Evolutionary conservation across 2,329 filamentous ascomycete species (phyloP).

Genomic region (Hirsutella rhossiliensis): DNA sequence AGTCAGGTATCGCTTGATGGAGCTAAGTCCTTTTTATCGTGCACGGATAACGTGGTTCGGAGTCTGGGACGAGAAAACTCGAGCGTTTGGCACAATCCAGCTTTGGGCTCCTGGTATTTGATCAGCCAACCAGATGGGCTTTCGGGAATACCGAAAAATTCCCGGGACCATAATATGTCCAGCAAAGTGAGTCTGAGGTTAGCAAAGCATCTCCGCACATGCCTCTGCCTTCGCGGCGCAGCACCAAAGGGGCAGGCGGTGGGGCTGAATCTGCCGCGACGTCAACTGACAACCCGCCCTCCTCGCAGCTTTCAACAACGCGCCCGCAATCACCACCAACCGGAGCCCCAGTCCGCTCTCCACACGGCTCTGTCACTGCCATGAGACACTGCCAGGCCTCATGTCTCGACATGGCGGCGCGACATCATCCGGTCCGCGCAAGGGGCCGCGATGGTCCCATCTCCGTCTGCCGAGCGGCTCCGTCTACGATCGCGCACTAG

Average conservation of each 20-base stretch:
- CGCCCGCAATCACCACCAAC: not conserved
- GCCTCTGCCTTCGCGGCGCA: too few species aligned
- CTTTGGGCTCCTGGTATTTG: too few species aligned
- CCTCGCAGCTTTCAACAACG: not conserved
- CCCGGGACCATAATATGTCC: too few species aligned
- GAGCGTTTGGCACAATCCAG: too few species aligned
- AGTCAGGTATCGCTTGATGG: too few species aligned
- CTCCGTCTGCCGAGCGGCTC: conserved; percentile 39
- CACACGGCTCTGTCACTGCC: conserved; percentile 2
- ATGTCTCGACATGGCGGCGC: conserved; percentile 30
- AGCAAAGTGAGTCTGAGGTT: not conserved
- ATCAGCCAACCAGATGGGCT: too few species aligned
- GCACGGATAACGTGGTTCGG: too few species aligned
- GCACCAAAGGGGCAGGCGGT: not conserved
- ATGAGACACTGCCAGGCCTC: conserved; percentile 8
- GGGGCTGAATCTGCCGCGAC: not conserved
- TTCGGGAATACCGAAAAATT: too few species aligned
- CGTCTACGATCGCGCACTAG: conserved; percentile 29
- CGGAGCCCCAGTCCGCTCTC: not conserved
- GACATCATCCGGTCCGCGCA: conserved; percentile 30
- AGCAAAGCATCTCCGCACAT: not conserved
- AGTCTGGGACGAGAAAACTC: too few species aligned
- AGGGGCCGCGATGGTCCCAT: conserved; percentile 37
- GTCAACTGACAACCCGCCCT: not conserved
- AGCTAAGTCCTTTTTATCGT: too few species aligned